phyloP scores from a whole-genome alignment of 345 rosid genomes.

The Melaleuca alternifolia region DNA sequence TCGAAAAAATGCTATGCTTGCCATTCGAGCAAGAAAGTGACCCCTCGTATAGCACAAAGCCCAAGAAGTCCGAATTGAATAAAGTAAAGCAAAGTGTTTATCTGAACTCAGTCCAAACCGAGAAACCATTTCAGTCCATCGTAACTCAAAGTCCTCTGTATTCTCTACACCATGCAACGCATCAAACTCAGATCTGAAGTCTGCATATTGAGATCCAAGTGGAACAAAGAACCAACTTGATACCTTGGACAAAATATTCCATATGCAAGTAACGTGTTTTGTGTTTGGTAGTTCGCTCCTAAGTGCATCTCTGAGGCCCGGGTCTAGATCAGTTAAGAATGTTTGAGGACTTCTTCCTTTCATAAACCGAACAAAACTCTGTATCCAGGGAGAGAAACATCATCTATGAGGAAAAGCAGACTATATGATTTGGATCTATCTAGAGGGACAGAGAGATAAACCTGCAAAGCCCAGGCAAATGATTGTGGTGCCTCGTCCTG shows the following conservation, averaged over 20 bases:
- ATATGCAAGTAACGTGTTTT: constrained; percentile 54
- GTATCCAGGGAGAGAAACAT: constrained; percentile 33
- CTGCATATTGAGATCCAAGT: constrained; percentile 68
- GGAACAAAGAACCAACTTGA: constrained; percentile 71
- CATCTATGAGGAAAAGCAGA: constrained; percentile 14
- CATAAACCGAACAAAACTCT: constrained; percentile 83
- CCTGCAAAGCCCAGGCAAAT: constrained; percentile 93
- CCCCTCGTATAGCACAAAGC: constrained; percentile 47
- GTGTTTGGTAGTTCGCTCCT: constrained; percentile 68
- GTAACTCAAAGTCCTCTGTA: constrained; percentile 67
- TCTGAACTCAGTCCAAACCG: constrained; percentile 73
- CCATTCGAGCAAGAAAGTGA: constrained; percentile 61
- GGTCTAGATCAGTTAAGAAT: constrained; percentile 71
- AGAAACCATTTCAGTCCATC: constrained; percentile 60
- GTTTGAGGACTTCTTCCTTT: constrained; percentile 73
- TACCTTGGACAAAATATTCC: constrained; percentile 61
- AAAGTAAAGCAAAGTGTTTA: constrained; percentile 66
- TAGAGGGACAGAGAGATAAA: constrained; percentile 15
- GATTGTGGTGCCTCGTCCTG: constrained; percentile 66
- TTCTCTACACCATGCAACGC: constrained; percentile 44
- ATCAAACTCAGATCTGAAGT: constrained; percentile 68
- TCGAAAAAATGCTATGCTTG: constrained; percentile 49
- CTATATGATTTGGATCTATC: background rate
- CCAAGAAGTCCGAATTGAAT: constrained; percentile 60
- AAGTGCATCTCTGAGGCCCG: constrained; percentile 66